Percentiles rank a stretch among this genome's conserved stretches.
Evolutionary conservation across 2,329 filamentous ascomycete genomes (phyloP).

Genomic region (Zarea fungicola): DNA sequence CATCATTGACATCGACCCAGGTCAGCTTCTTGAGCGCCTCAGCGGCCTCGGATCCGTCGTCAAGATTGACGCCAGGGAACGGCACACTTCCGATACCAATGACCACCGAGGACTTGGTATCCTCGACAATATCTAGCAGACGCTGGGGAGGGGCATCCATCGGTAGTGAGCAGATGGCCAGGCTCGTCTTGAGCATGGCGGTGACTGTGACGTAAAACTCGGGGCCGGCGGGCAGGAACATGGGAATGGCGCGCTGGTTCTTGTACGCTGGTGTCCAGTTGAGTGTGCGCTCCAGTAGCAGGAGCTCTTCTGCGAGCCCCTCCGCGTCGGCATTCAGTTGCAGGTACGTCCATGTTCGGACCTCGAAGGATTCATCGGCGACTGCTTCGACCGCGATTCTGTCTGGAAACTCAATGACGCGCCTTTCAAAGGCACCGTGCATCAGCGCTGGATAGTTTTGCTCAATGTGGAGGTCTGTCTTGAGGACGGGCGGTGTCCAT

Average conservation of each 20-base stretch:
- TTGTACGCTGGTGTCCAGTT: constrained; percentile 9
- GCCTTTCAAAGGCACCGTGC: constrained; percentile 10
- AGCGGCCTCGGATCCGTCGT: constrained; percentile 7
- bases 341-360: constrained; percentile 8
- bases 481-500: constrained; percentile 9
- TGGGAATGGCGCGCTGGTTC: constrained; percentile 11
- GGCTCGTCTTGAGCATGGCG: constrained; percentile 16
- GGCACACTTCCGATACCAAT: constrained; percentile 18
- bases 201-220: constrained; percentile 14
- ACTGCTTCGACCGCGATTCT: constrained; percentile 11
- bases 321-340: constrained; percentile 11
- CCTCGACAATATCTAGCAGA: constrained; percentile 8
- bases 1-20: constrained; percentile 6
- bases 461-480: constrained; percentile 6
- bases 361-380: constrained; percentile 9
- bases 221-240: constrained; percentile 12
- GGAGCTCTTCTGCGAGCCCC: constrained; percentile 7
- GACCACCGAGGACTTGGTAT: constrained; percentile 8
- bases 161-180: constrained; percentile 8
- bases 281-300: constrained; percentile 8
- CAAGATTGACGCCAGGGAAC: constrained; percentile 23
- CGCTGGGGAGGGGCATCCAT: constrained; percentile 11
- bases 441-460: constrained; percentile 6
- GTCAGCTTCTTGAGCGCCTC: constrained; percentile 8
- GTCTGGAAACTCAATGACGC: constrained; percentile 7